Evolutionary conservation across 2,329 filamentous ascomycete species (phyloP).

Genomic region (Beauveria sp.): DNA sequence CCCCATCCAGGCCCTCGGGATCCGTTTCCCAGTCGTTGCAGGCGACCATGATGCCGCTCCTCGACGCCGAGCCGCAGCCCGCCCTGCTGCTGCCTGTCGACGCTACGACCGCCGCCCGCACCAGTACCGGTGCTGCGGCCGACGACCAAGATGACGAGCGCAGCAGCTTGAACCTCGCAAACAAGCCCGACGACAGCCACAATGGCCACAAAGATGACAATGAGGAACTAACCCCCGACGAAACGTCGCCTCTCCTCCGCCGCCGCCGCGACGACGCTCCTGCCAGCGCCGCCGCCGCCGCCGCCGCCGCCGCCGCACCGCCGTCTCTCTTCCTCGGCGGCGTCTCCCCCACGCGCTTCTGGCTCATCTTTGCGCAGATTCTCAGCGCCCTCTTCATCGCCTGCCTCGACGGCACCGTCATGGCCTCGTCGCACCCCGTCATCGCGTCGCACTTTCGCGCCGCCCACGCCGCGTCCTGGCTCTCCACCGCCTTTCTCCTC

Average conservation of each 20-base stretch:
- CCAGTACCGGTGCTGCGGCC: background rate
- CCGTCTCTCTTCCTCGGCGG: constrained; percentile 32
- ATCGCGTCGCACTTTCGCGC: constrained; percentile 74
- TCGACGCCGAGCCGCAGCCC: constrained; percentile 35
- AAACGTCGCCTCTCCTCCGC: constrained; percentile 21
- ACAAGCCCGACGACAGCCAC: background rate
- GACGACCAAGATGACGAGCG: background rate
- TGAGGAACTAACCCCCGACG: constrained; percentile 9
- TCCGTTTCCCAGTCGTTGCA: constrained; percentile 31
- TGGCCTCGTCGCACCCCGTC: constrained; percentile 74
- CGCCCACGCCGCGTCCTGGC: constrained; percentile 74
- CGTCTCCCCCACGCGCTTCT: constrained; percentile 45
- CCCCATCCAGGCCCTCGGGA: constrained; percentile 14
- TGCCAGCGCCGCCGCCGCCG: background rate
- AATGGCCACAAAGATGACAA: background rate
- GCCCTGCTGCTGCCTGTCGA: constrained; percentile 27
- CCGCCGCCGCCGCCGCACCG: background rate
- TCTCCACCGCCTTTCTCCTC: constrained; percentile 71
- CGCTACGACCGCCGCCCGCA: background rate
- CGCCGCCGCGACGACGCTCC: background rate
- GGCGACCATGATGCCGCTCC: constrained; percentile 26
- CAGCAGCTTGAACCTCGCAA: background rate
- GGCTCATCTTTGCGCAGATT: constrained; percentile 53
- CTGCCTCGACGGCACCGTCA: constrained; percentile 70
- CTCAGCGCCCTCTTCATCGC: constrained; percentile 50